Evolutionary conservation across 805 yeast species (phyloP), one percentile per base, ranked within the genome.

Genomic region (Wickerhamiella spandovensis): DNA sequence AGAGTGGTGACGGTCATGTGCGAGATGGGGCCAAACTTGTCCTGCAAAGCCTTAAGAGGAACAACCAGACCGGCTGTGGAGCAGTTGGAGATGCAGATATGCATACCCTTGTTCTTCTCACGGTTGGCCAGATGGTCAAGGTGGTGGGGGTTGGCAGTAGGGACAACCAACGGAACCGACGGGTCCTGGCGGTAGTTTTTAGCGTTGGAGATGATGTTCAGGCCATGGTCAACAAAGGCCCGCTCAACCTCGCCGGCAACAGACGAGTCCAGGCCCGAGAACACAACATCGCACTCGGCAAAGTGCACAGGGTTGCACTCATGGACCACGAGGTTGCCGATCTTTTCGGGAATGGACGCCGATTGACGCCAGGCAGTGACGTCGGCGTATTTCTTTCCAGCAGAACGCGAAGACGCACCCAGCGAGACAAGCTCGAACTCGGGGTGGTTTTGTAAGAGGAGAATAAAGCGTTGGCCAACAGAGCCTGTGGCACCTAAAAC

Each of bases 61-160:
- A 96, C 96, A 20, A 92, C 97, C 51, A 92, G 74, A 42, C 97
- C 97, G 4, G 97, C 98, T 37, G 98, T 92, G 46, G 97, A 89
- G 72, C 98, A 92, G 74, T 92, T 92, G 53, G 97, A 89, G 64
- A 90, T 92, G 71, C 98, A 92, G 44, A 90, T 81, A 57, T 87
- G 83, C 68, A 77, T 86, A 44, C 98, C 98, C 51, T 57, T 59
- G 49, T 60, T 55, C 61, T 69, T 63, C 55, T 73, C 72, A 47
- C 83, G 83, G 8, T 66, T 67, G 24, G 74, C 72, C 57, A 73
- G 72, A 35, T 88, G 82, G 43, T 79, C 78, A 59, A 92, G 72
- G 68, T 92, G 98, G 56, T 86, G 94, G 5, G 95, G 80, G 72
- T 92, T 92, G 53, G 87, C 94, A 55, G 90, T 87, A 47, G 98